Percentiles rank a stretch among this genome's conserved stretches.
These are phyloP conservation scores for Trichoderma reesei DNA, from an alignment of 495 filamentous ascomycete species.

Conservation along the genomic window DNA sequence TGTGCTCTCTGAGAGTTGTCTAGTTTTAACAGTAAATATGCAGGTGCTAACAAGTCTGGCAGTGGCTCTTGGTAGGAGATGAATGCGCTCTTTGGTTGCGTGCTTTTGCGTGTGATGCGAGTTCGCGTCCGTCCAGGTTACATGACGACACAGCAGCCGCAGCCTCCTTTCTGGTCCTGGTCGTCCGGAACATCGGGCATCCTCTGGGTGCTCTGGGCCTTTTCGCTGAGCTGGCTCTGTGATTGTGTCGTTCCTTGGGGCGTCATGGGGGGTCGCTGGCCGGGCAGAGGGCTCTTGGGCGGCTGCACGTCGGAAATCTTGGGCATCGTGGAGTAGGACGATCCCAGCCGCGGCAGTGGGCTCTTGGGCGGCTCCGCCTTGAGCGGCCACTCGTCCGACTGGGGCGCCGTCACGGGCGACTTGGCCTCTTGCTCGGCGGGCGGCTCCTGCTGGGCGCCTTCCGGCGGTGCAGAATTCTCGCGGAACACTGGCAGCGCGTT, in stretches of 20 bases:
- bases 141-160: conserved; percentile 48
- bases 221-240: conserved; percentile 17
- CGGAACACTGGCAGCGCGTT: conserved; percentile 31
- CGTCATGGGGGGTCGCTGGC: conserved; percentile 19
- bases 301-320: conserved; percentile 37
- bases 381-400: conserved; percentile 35
- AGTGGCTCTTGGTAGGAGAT: neutral
- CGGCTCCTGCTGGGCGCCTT: conserved; percentile 27
- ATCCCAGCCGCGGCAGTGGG: conserved; percentile 31
- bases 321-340: conserved; percentile 51
- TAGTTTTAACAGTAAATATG: neutral
- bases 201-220: conserved; percentile 13
- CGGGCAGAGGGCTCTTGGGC: conserved; percentile 27
- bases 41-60: neutral
- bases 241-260: conserved; percentile 17
- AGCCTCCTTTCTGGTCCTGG: conserved; percentile 29
- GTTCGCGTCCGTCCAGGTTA: conserved; percentile 14
- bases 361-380: conserved; percentile 36
- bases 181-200: conserved; percentile 30
- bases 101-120: neutral
- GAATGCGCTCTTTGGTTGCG: neutral
- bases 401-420: conserved; percentile 16
- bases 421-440: neutral
- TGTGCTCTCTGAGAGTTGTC: conserved; percentile 6
- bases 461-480: conserved; percentile 23